Evolutionary conservation across 2,329 filamentous ascomycete species (phyloP), one percentile per base, ranked within the genome.

Genomic region (Pseudopyricularia cyperi): DNA sequence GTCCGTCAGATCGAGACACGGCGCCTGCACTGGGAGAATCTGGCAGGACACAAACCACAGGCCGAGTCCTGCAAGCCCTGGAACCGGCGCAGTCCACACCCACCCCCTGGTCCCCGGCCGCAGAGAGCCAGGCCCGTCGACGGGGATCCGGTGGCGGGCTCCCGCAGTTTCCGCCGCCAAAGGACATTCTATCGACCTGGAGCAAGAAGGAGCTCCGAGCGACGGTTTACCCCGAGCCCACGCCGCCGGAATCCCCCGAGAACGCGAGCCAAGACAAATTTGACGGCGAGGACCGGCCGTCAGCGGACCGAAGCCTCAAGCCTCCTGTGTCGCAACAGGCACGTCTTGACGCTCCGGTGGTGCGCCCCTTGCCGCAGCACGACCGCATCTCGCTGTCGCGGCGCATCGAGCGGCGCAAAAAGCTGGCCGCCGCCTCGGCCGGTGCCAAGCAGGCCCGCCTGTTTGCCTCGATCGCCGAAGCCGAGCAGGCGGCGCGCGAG

Each of bases 351-450:
- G 17, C 19, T 9, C n/a, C 28, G 17, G 6, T n/a, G 32, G 22
- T 22, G n/a, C 46, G 32, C 17, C 14, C 8, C 12, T 17, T 19
- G 1, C n/a, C 46, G 4, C 46, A 48, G n/a, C 28, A 24, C 26
- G 49, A 51, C 26, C 49, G 49, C 49, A 24, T 51, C 49, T 51
- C 49, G 8, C 35, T 51, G 15, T 32, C 37, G 17, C 49, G 49
- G 8, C 35, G 49, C 12, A 51, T 51, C 49, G 49, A 51, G 49
- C 35, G 49, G n/a, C 49, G 49, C 26, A 51, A 51, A 17, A 44
- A 51, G 37, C 17, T 51, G 3, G 49, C 49, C 4, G 49, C 49
- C 2, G 49, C 49, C 35, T 24, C 37, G 11, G 49, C 49, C 8
- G 49, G 35, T 5, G 49, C 49, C 8, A 24, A 26, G 15, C 49